phyloP scores from a whole-genome alignment of 2,329 filamentous ascomycete species.

The Bipolaris gigantea region DNA sequence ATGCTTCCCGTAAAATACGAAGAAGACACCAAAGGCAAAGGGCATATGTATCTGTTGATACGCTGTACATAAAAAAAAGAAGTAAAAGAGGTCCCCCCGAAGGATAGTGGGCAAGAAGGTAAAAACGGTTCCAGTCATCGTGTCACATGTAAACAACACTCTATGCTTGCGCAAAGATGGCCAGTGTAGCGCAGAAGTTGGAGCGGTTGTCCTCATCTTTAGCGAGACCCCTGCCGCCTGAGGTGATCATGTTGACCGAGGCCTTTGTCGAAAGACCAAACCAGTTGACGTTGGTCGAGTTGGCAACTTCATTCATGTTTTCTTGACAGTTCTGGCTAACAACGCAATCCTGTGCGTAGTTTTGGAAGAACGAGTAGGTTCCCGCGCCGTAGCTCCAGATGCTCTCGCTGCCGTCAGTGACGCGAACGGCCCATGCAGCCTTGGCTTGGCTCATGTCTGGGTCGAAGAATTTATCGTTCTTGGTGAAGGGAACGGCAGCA shows the following conservation, averaged over 20 bases:
- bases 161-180: slow-evolving; percentile 39
- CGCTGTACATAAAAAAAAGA: slow-evolving; percentile 15
- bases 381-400: slow-evolving; percentile 53
- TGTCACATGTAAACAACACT: background rate
- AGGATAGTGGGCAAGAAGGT: slow-evolving; percentile 20
- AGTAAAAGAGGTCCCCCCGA: slow-evolving; percentile 9
- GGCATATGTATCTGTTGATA: slow-evolving; percentile 23
- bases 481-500: slow-evolving; percentile 60
- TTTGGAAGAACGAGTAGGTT: slow-evolving; percentile 63
- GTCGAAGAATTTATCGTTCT: slow-evolving; percentile 49
- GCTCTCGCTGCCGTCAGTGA: slow-evolving; percentile 42
- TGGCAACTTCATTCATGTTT: slow-evolving; percentile 52
- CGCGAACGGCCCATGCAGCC: slow-evolving; percentile 52
- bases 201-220: slow-evolving; percentile 51
- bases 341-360: slow-evolving; percentile 58
- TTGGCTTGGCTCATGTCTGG: slow-evolving; percentile 47
- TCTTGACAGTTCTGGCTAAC: slow-evolving; percentile 54
- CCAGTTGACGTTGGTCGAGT: slow-evolving; percentile 48
- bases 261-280: slow-evolving; percentile 55
- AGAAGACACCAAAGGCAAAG: slow-evolving; percentile 6
- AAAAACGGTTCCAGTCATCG: background rate
- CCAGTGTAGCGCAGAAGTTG: slow-evolving; percentile 54
- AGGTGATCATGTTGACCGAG: slow-evolving; percentile 53
- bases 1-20: slow-evolving; percentile 7
- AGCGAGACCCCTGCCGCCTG: slow-evolving; percentile 40